Base-by-base conservation (phyloP, 306 rosid genomes). In the Medicago ruthenica region DNA sequence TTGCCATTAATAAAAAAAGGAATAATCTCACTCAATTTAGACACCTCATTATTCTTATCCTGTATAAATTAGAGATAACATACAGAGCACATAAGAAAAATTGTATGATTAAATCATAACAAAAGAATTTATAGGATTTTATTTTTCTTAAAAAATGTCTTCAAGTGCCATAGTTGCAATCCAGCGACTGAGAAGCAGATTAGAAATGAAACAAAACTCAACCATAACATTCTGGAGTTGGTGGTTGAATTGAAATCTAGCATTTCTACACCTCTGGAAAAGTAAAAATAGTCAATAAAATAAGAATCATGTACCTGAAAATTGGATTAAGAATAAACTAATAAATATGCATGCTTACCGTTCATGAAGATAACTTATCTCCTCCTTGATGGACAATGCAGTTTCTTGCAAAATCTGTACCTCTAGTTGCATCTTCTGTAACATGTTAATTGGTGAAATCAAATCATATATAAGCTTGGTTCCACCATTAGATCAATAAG, bases 131-230 rank as follows among this genome's bases (percentile, higher is more conserved):
- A 47, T 47, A 47, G 17, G n/a, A 47, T 5, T 47, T 47, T 47
- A 47, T 47, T 47, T 47, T 47, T 47, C 53, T 47, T 47, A 14
- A 47, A 47, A 14, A 47, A 47, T 47, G 53, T 47, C 53, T 47
- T 14, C 53, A 47, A 47, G 53, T 47, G 53, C 53, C 53, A 47
- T 13, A 47, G 16, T 47, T 47, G 53, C 53, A 47, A 47, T 47
- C 62, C 81, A 0, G 88, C 93, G 8, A 93, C 96, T 0, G 89
- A 85, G 64, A 86, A 77, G 76, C 95, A 86, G 68, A 91, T n/a
- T 18, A 86, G 14, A 45, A 91, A 79, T 27, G 97, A 91, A 11
- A 86, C 77, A 27, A 86, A 63, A 79, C 88, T 82, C 45, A 93
- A 85, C 64, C 36, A 58, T 6, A 22, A 58, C 64, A 58, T 58